Conservation (phyloP, 2,329 filamentous ascomycete genomes). For the Fusarium transvaalense region DNA sequence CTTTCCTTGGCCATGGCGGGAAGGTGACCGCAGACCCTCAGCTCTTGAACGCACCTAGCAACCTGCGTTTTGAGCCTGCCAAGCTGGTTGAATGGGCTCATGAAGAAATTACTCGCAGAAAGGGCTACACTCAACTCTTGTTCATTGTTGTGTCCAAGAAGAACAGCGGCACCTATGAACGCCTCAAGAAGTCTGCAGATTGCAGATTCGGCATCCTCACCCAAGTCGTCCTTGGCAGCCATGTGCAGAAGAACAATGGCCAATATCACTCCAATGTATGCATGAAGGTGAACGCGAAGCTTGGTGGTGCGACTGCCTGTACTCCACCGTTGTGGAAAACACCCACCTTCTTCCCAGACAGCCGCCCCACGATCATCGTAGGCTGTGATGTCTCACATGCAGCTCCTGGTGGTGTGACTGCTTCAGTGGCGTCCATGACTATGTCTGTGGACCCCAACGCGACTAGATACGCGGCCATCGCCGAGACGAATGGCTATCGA, state of each 20-base stretch:
- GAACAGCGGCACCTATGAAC: slow-evolving; percentile 79
- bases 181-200: slow-evolving; percentile 90
- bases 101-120: slow-evolving; percentile 65
- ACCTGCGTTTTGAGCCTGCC: slow-evolving; percentile 58
- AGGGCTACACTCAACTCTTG: slow-evolving; percentile 77
- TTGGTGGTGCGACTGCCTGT: slow-evolving; percentile 82
- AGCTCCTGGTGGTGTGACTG: slow-evolving; percentile 72
- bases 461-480: slow-evolving; percentile 81
- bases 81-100: slow-evolving; percentile 62
- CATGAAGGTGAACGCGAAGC: slow-evolving; percentile 97
- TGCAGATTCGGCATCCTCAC: slow-evolving; percentile 86
- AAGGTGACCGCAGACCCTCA: slow-evolving; percentile 53
- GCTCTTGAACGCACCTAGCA: slow-evolving; percentile 52
- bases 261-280: slow-evolving; percentile 95
- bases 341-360: slow-evolving; percentile 54
- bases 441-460: slow-evolving; percentile 80
- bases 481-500: slow-evolving; percentile 85
- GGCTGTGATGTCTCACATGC: slow-evolving; percentile 93
- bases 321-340: slow-evolving; percentile 53
- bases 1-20: slow-evolving; percentile 65
- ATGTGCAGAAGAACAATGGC: slow-evolving; percentile 75
- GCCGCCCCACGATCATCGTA: slow-evolving; percentile 80
- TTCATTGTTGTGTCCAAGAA: slow-evolving; percentile 82
- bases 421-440: slow-evolving; percentile 90
- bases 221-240: slow-evolving; percentile 80